Evolutionary conservation across 176 grass and related monocot species (phyloP).

Genomic region (Thinopyrum elongatum): DNA sequence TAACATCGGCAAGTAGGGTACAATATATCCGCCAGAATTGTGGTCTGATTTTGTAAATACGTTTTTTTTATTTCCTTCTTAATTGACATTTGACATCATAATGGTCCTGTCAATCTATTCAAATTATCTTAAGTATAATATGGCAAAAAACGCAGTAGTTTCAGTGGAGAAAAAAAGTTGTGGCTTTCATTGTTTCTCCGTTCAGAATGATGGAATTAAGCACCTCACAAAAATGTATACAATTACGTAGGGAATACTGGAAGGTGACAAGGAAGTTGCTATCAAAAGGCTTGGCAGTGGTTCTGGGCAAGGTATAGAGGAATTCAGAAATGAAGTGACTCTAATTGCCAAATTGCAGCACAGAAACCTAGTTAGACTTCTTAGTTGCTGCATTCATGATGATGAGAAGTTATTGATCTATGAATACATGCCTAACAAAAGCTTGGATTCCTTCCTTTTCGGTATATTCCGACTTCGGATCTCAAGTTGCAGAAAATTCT

Average conservation of each 20-base stretch:
- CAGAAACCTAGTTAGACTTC: slow-evolving; percentile 52
- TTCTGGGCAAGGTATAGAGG: slow-evolving; percentile 34
- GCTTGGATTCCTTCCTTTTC: slow-evolving; percentile 40
- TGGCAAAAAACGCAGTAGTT: background rate
- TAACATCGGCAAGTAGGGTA: background rate
- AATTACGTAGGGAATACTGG: slow-evolving; percentile 31
- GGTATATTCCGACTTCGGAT: slow-evolving; percentile 5
- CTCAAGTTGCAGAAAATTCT: background rate
- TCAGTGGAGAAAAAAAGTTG: background rate
- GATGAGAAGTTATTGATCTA: slow-evolving; percentile 56
- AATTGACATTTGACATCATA: background rate
- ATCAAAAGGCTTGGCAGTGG: slow-evolving; percentile 41
- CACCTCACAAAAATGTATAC: background rate
- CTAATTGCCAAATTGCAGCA: slow-evolving; percentile 65
- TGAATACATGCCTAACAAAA: slow-evolving; percentile 64
- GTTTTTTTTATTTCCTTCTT: background rate
- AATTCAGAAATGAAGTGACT: slow-evolving; percentile 55
- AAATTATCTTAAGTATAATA: background rate
- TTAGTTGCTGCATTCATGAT: slow-evolving; percentile 39
- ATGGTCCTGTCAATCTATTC: background rate
- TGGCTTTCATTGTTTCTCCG: background rate
- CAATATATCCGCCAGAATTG: background rate
- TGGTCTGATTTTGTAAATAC: background rate
- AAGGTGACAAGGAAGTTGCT: slow-evolving; percentile 44
- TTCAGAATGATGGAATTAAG: background rate